Percentiles rank a stretch among this genome's conserved stretches.
phyloP scores from a whole-genome alignment of 2,329 filamentous ascomycete genomes.

The Rugonectria rugulosa region DNA sequence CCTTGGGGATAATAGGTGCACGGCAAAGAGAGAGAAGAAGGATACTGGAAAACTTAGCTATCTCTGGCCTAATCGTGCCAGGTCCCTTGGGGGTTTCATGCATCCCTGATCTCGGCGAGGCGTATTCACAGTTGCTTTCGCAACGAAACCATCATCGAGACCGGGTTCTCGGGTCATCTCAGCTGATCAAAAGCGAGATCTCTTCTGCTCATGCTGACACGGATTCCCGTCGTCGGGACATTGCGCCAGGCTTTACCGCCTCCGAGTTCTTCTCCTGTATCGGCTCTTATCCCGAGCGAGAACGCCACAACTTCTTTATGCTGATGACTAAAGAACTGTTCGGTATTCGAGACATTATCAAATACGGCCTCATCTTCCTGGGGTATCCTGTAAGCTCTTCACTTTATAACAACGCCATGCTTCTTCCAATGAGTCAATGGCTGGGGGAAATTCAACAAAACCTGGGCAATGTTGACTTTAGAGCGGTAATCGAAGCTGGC shows the following conservation, averaged over 20 bases:
- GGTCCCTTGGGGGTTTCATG: neutral
- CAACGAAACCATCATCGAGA: neutral
- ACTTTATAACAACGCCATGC: neutral
- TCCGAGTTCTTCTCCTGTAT: conserved; percentile 13
- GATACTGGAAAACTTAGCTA: neutral
- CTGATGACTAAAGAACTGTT: conserved; percentile 9
- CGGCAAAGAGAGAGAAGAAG: conserved; percentile 2
- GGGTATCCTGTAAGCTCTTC: conserved; percentile 10
- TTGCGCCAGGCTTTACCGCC: neutral
- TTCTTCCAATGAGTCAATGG: conserved; percentile 8
- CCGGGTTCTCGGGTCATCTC: neutral
- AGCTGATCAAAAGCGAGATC: neutral
- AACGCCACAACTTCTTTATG: conserved; percentile 5
- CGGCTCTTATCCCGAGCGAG: neutral
- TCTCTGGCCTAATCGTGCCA: neutral
- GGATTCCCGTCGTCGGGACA: neutral
- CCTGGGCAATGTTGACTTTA: conserved; percentile 9
- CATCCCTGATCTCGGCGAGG: too few species aligned
- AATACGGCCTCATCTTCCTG: conserved; percentile 6
- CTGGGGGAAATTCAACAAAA: neutral
- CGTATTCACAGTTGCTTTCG: neutral
- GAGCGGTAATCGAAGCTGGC: neutral
- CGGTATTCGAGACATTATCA: conserved; percentile 9
- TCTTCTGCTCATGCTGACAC: neutral
- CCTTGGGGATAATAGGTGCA: neutral